These are phyloP conservation scores for Ustanciosporium gigantosporum DNA, from an alignment of 1,284 basidiomycete species.

Conservation along the genomic window DNA sequence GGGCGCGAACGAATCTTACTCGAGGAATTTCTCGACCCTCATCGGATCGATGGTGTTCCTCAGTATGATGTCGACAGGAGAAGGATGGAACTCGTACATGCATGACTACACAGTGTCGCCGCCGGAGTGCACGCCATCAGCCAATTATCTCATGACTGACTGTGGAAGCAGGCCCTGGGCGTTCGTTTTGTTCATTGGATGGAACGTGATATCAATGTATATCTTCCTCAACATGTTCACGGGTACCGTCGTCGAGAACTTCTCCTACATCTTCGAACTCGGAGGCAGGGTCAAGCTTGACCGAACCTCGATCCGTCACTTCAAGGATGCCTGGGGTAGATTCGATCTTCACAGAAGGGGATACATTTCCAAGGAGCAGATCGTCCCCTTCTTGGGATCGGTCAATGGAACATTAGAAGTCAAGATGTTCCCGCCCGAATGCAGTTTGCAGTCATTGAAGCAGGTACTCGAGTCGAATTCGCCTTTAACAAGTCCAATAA, in stretches of 20 bases:
- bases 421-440: slow-evolving; percentile 37
- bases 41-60: slow-evolving; percentile 84
- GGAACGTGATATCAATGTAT: slow-evolving; percentile 91
- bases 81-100: slow-evolving; percentile 60
- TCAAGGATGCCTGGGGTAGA: slow-evolving; percentile 91
- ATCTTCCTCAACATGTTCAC: slow-evolving; percentile 73
- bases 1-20: slow-evolving; percentile 71
- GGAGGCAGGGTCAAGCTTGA: slow-evolving; percentile 82
- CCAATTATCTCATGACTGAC: slow-evolving; percentile 74
- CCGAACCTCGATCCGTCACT: slow-evolving; percentile 69
- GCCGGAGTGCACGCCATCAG: slow-evolving; percentile 76
- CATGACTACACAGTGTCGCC: slow-evolving; percentile 67
- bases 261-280: slow-evolving; percentile 92
- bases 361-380: slow-evolving; percentile 72
- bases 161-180: slow-evolving; percentile 87
- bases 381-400: slow-evolving; percentile 74
- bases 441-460: slow-evolving; percentile 25
- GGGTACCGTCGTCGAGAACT: slow-evolving; percentile 94
- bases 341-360: slow-evolving; percentile 80
- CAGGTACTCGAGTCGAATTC: slow-evolving; percentile 5
- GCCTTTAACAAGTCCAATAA: slow-evolving; percentile 4
- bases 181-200: slow-evolving; percentile 85
- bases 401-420: slow-evolving; percentile 55
- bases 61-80: slow-evolving; percentile 66
- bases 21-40: slow-evolving; percentile 81